These are phyloP conservation scores for Aegilops umbellulata DNA, from an alignment of 176 grass and related monocot species.

Conservation along the genomic window DNA sequence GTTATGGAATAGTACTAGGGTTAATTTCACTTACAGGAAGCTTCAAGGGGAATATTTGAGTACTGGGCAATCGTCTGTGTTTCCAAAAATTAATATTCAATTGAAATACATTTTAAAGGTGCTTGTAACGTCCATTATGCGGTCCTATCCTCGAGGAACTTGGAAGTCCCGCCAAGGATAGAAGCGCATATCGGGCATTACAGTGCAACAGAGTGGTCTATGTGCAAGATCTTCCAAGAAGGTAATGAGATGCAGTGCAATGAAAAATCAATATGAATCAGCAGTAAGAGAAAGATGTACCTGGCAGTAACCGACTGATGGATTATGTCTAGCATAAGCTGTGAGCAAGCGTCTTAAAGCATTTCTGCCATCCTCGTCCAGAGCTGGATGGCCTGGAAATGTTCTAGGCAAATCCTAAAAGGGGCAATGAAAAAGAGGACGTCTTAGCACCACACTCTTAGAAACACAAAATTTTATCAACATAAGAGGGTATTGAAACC, in stretches of 20 bases:
- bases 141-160: no score
- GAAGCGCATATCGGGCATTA: no score
- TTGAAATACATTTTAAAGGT: not conserved
- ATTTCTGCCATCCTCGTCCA: conserved; percentile 97
- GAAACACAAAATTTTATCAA: conserved; percentile 16
- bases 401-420: conserved; percentile 98
- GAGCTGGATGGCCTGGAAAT: conserved; percentile 95
- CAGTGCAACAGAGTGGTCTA: conserved; percentile 1
- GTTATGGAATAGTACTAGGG: not conserved
- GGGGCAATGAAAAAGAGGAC: conserved; percentile 13
- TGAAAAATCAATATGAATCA: not conserved
- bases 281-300: conserved; percentile 39
- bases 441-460: conserved; percentile 12
- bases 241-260: conserved; percentile 14
- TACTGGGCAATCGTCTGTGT: not conserved
- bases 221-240: not conserved
- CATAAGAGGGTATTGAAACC: conserved; percentile 7
- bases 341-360: conserved; percentile 91
- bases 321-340: conserved; percentile 98
- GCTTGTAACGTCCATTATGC: no score
- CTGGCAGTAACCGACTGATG: conserved; percentile 98
- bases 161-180: no score
- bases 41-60: not conserved
- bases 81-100: conserved; percentile 5
- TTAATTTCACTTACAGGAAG: not conserved